Percentiles rank a stretch among this genome's conserved stretches.
phyloP scores from a whole-genome alignment of 1,284 basidiomycete species.

The Trametes sp. region DNA sequence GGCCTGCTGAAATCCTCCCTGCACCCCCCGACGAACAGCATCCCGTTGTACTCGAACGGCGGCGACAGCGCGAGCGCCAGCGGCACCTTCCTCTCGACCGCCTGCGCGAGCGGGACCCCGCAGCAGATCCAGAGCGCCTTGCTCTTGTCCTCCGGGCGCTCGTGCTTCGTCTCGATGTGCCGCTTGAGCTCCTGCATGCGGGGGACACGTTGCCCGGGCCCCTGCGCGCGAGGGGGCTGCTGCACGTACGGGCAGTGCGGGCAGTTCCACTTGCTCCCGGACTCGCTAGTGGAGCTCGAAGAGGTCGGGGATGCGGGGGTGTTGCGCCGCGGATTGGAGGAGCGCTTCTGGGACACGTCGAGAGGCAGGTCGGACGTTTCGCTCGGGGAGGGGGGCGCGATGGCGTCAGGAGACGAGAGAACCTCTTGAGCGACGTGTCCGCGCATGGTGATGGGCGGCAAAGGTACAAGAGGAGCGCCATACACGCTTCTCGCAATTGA shows the following conservation, averaged over 20 bases:
- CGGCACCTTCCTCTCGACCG: constrained; percentile 33
- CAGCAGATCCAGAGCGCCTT: constrained; percentile 47
- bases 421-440: too few relatives aligned
- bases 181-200: constrained; percentile 60
- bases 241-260: constrained; percentile 32
- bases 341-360: too few relatives aligned
- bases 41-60: constrained; percentile 44
- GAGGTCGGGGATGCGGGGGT: background rate
- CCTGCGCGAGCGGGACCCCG: constrained; percentile 51
- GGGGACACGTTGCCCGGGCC: constrained; percentile 46
- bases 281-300: background rate
- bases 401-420: too few relatives aligned
- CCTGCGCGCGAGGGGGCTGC: too few relatives aligned
- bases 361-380: too few relatives aligned
- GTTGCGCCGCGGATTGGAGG: constrained; percentile 1
- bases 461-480: too few relatives aligned
- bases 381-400: too few relatives aligned
- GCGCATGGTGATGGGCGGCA: too few relatives aligned
- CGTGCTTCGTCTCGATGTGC: constrained; percentile 59
- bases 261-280: constrained; percentile 7
- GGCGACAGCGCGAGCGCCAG: constrained; percentile 43
- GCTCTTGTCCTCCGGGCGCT: constrained; percentile 37
- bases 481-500: too few relatives aligned
- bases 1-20: constrained; percentile 57
- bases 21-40: constrained; percentile 58